Evolutionary conservation across 2,329 filamentous ascomycete genomes (phyloP).

Genomic region (Ophiostoma novo-ulmi): DNA sequence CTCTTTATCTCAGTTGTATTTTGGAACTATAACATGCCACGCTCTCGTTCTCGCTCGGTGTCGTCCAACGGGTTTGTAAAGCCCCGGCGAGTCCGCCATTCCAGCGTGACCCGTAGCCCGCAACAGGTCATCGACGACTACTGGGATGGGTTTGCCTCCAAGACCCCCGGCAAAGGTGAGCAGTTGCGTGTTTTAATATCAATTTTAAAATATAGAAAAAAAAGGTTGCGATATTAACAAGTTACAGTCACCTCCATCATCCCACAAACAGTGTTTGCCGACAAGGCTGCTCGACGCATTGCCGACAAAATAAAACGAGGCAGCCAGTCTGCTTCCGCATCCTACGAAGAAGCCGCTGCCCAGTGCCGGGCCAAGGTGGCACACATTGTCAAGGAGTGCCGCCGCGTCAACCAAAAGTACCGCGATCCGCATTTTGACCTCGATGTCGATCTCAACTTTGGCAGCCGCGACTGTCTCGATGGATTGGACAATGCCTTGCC

Average conservation of each 20-base stretch:
- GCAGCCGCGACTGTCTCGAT: slow-evolving; percentile 47
- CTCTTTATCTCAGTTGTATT: not conserved
- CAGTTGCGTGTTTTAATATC: not conserved
- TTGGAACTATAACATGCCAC: not conserved
- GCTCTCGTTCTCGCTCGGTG: not conserved
- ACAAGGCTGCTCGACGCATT: slow-evolving; percentile 53
- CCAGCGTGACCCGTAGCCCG: slow-evolving; percentile 39
- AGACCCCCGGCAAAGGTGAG: slow-evolving; percentile 61
- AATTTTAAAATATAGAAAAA: not conserved
- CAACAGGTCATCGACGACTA: slow-evolving; percentile 67
- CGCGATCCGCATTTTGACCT: slow-evolving; percentile 83
- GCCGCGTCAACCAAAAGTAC: slow-evolving; percentile 77
- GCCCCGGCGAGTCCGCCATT: slow-evolving; percentile 14
- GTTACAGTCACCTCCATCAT: slow-evolving; percentile 62
- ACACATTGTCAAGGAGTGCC: slow-evolving; percentile 61
- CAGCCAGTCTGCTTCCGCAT: slow-evolving; percentile 52
- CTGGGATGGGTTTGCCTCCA: slow-evolving; percentile 67
- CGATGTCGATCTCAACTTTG: slow-evolving; percentile 65
- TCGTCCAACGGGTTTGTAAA: not conserved
- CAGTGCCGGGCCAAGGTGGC: slow-evolving; percentile 62
- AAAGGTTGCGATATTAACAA: slow-evolving; percentile 56
- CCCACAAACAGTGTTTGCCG: slow-evolving; percentile 61
- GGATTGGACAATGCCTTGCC: slow-evolving; percentile 23
- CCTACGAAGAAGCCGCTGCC: slow-evolving; percentile 66
- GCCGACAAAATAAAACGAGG: slow-evolving; percentile 48